Percentiles rank a stretch among this genome's conserved stretches.
Evolutionary conservation across 495 filamentous ascomycete genomes (phyloP).

Genomic region (Daldinia loculata): DNA sequence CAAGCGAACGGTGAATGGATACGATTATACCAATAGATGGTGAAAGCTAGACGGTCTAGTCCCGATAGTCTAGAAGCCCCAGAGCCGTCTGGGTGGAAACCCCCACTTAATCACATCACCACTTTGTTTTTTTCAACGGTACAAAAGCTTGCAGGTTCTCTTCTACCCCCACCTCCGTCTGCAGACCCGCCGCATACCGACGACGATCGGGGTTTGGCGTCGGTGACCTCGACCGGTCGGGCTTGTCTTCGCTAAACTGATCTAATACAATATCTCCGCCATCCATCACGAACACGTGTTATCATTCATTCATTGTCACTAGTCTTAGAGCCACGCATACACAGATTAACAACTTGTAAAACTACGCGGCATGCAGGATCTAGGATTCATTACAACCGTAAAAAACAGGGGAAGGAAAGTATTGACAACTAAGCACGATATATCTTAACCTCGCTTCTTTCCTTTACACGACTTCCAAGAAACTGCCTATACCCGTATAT

Average conservation of each 20-base stretch:
- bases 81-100: slow-evolving; percentile 21
- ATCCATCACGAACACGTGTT: background rate
- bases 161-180: slow-evolving; percentile 10
- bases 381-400: background rate
- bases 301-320: background rate
- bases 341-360: background rate
- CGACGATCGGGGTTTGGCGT: slow-evolving; percentile 2
- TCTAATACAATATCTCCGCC: background rate
- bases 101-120: slow-evolving; percentile 40
- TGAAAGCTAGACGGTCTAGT: slow-evolving; percentile 6
- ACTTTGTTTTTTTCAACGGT: slow-evolving; percentile 15
- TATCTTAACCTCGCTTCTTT: background rate
- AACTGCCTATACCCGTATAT: background rate
- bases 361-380: background rate
- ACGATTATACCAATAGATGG: slow-evolving; percentile 14
- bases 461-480: background rate
- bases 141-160: background rate
- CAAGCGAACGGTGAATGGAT: slow-evolving; percentile 24
- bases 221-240: slow-evolving; percentile 18
- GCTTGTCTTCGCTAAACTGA: slow-evolving; percentile 2
- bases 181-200: slow-evolving; percentile 24
- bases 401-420: background rate
- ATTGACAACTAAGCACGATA: background rate
- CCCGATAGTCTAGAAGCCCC: slow-evolving; percentile 22
- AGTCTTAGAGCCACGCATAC: background rate